phyloP scores from a whole-genome alignment of 2,329 filamentous ascomycete species.

The Colletotrichum tropicicola region DNA sequence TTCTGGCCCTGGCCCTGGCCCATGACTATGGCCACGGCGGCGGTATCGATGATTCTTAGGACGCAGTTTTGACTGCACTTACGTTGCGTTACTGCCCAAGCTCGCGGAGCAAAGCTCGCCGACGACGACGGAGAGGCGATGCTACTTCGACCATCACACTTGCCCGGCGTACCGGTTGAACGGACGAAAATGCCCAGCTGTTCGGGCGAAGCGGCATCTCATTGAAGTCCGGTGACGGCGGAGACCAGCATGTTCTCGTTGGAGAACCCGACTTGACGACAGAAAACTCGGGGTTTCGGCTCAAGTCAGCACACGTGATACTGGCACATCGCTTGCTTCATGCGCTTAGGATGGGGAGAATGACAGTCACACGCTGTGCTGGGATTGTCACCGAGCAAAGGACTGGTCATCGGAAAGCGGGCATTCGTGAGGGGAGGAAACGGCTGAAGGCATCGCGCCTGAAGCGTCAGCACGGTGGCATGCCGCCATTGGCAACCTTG shows the following conservation, averaged over 20 bases:
- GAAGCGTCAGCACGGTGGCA: too few relatives aligned
- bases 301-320: neutral
- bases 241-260: neutral
- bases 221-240: neutral
- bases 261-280: neutral
- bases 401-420: neutral
- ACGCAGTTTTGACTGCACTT: neutral
- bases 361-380: neutral
- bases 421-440: neutral
- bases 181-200: constrained; percentile 5
- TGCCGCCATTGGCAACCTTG: neutral
- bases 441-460: neutral
- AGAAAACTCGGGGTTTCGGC: neutral
- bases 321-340: neutral
- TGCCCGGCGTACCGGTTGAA: neutral
- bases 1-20: neutral
- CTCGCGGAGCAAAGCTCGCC: neutral
- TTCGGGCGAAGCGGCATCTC: neutral
- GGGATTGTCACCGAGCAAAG: neutral
- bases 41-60: neutral
- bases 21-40: neutral
- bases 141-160: neutral
- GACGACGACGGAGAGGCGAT: neutral
- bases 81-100: neutral
- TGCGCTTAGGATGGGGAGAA: neutral